These are phyloP conservation scores for Phytophthora constricta DNA, from an alignment of 352 stramenopile species.

Conservation along the genomic window DNA sequence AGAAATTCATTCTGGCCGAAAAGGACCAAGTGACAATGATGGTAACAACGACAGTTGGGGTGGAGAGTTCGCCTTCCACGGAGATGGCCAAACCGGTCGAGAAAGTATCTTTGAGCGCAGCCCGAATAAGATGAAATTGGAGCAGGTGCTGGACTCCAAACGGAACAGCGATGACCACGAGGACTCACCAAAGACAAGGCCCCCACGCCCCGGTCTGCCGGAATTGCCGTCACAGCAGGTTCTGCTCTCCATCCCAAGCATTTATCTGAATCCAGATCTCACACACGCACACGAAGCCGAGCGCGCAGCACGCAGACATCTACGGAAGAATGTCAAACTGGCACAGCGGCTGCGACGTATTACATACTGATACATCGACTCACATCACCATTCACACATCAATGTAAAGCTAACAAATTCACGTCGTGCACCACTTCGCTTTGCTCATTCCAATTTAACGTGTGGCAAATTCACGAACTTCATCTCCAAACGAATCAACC, in stretches of 20 bases:
- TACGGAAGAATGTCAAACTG: conserved; percentile 53
- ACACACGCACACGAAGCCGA: conserved; percentile 44
- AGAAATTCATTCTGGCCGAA: conserved; percentile 8
- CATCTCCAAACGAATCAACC: conserved; percentile 11
- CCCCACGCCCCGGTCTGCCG: conserved; percentile 19
- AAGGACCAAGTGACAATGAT: conserved; percentile 15
- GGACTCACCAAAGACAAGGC: conserved; percentile 22
- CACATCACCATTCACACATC: background rate
- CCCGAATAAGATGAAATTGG: conserved; percentile 24
- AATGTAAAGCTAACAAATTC: background rate
- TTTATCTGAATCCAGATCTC: conserved; percentile 66
- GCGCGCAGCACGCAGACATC: conserved; percentile 43
- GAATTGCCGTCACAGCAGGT: conserved; percentile 48
- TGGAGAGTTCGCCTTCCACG: conserved; percentile 12
- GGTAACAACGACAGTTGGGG: conserved; percentile 19
- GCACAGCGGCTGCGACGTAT: conserved; percentile 51
- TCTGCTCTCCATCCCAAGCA: conserved; percentile 57
- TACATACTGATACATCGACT: conserved; percentile 50
- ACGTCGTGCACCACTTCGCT: background rate
- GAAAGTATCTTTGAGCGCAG: conserved; percentile 21
- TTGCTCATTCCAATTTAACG: background rate
- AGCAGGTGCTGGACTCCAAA: conserved; percentile 27
- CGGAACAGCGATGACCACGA: conserved; percentile 24
- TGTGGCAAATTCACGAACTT: background rate
- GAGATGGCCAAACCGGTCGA: background rate